Base-by-base conservation (phyloP, 768 basidiomycete species). In the Leccinum broughii region DNA sequence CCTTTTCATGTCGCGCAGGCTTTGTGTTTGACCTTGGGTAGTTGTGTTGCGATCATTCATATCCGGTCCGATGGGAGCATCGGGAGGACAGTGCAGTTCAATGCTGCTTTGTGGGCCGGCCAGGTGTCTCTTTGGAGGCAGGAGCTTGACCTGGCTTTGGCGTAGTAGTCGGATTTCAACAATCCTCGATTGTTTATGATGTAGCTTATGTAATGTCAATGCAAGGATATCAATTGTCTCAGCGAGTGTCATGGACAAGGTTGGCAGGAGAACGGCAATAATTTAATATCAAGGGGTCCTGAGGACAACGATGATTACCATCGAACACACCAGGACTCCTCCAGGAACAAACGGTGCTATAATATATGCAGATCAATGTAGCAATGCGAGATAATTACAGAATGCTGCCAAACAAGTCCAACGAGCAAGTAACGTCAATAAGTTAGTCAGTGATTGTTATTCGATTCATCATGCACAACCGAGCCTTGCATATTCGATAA, bases 121-220 rank as follows among this genome's bases (percentile, higher is more conserved):
- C 59, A 48, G 60, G 64, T 60, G 71, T 64, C 67, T 70, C 66
- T n/a, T 59, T 53, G 64, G 67, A 66, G 64, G 64, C 60, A 62
- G 65, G 71, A 67, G 58, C 64, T 65, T 67, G 63, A 59, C 54
- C 66, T 56, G 76, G 62, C 74, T 70, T 68, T 64, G 71, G 71
- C 72, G 77, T 79, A 79, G 80, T 80, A 76, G 78, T 76, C 70
- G 86, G 88, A 85, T 89, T 89, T 89, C 88, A 89, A 89, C 88
- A 89, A 89, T 89, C 88, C 86, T 55, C 70, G 67, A 69, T 72
- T 64, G 64, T 52, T 22, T 72, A 26, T 57, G 9, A 46, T 46
- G 63, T 72, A 72, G 61, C 13, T 51, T 53, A 46, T 20, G 44
- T 46, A 51, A 54, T n/a, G 17, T 62, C 48, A 48, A 64, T 66